phyloP scores from a whole-genome alignment of 148 eudicot genomes.

The Cornus florida region DNA sequence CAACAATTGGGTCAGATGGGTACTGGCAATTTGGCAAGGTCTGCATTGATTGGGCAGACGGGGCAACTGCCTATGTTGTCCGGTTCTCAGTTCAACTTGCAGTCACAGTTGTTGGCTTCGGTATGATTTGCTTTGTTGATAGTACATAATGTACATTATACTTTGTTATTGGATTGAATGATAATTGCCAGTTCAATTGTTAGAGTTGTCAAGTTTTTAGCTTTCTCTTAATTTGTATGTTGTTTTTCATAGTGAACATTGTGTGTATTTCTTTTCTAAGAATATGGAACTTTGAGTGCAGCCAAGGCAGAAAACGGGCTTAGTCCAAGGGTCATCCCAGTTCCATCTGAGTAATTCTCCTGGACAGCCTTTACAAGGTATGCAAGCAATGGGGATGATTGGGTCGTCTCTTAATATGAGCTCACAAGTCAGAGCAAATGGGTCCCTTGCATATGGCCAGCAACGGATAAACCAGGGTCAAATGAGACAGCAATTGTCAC shows the following conservation, averaged over 20 bases:
- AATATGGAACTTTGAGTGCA: constrained; percentile 35
- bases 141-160: not conserved
- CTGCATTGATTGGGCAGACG: constrained; percentile 55
- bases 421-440: constrained; percentile 73
- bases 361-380: constrained; percentile 67
- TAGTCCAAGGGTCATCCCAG: constrained; percentile 70
- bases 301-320: constrained; percentile 80
- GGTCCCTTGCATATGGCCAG: constrained; percentile 58
- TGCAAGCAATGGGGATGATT: constrained; percentile 84
- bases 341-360: constrained; percentile 57
- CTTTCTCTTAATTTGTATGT: not conserved
- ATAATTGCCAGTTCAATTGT: not conserved
- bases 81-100: constrained; percentile 62
- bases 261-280: not conserved
- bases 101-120: constrained; percentile 62
- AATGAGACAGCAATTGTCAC: constrained; percentile 65
- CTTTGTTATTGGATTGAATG: not conserved
- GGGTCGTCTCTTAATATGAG: constrained; percentile 45
- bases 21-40: constrained; percentile 49
- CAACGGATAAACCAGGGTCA: constrained; percentile 61
- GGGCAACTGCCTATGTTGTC: constrained; percentile 59
- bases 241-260: not conserved
- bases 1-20: constrained; percentile 44
- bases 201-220: not conserved
- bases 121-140: constrained; percentile 30